These are phyloP conservation scores for Bidens hawaiensis DNA, from an alignment of 140 eudicot genomes.

Conservation along the genomic window DNA sequence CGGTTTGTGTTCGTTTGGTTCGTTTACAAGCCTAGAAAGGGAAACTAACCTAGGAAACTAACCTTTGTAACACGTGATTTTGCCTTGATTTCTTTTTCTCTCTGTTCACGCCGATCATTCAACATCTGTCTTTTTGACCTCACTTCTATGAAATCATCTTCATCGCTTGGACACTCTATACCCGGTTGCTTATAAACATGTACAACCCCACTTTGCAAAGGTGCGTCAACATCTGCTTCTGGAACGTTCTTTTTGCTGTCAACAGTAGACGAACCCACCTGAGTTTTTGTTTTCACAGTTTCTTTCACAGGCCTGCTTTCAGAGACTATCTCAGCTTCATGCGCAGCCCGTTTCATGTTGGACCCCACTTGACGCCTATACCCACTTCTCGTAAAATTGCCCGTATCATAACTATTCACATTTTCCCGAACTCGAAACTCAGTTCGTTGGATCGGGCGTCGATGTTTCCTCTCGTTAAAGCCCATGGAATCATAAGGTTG, in stretches of 20 bases:
- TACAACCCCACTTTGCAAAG: constrained; percentile 96
- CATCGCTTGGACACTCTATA: constrained; percentile 91
- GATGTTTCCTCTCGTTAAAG: constrained; percentile 56
- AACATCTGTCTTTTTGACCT: constrained; percentile 95
- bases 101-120: constrained; percentile 93
- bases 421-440: constrained; percentile 82
- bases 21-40: no score
- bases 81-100: constrained; percentile 86
- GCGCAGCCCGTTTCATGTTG: constrained; percentile 36
- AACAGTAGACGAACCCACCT: constrained; percentile 24
- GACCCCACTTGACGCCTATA: constrained; percentile 43
- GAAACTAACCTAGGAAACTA: no score
- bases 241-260: constrained; percentile 60
- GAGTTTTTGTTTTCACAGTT: constrained; percentile 31
- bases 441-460: constrained; percentile 60
- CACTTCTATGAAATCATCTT: constrained; percentile 93
- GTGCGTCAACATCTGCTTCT: constrained; percentile 86
- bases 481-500: constrained; percentile 41
- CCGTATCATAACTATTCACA: constrained; percentile 26
- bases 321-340: constrained; percentile 39
- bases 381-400: constrained; percentile 45
- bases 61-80: constrained; percentile 60
- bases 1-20: no score
- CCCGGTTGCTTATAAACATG: constrained; percentile 80
- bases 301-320: constrained; percentile 37